Conservation (phyloP, 1,284 basidiomycete genomes). For the Malassezia cuniculi region DNA sequence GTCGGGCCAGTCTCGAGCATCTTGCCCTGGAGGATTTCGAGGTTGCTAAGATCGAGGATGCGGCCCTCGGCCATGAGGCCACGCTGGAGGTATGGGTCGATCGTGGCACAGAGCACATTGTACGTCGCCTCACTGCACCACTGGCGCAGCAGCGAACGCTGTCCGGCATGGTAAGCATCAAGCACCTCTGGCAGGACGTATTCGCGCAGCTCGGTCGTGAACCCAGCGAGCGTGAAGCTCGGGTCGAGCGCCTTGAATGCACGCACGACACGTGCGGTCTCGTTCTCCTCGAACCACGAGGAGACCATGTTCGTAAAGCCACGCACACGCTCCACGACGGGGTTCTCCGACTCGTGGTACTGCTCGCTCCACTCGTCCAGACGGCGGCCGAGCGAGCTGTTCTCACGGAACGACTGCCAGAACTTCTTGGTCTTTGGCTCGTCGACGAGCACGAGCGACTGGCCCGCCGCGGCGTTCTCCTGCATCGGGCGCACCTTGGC, state of each 20-base stretch:
- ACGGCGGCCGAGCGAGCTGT: constrained; percentile 29
- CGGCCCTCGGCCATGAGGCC: constrained; percentile 53
- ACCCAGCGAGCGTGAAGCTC: constrained; percentile 67
- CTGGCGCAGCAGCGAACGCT: constrained; percentile 66
- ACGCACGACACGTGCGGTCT: constrained; percentile 82
- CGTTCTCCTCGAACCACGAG: constrained; percentile 89
- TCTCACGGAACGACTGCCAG: constrained; percentile 29
- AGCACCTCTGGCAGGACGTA: constrained; percentile 96
- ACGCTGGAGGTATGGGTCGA: constrained; percentile 83
- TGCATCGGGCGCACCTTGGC: constrained; percentile 17
- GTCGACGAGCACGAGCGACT: constrained; percentile 30
- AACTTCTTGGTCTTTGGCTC: constrained; percentile 31
- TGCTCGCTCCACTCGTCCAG: constrained; percentile 20
- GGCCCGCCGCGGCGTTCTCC: constrained; percentile 23
- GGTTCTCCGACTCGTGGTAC: constrained; percentile 88
- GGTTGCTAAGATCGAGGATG: constrained; percentile 31
- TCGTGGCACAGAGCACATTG: constrained; percentile 91
- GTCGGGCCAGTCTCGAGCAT: constrained; percentile 59
- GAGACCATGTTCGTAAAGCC: constrained; percentile 73
- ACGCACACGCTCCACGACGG: constrained; percentile 67
- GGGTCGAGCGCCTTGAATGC: constrained; percentile 79
- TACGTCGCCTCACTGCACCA: constrained; percentile 91
- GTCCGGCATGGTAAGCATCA: constrained; percentile 82
- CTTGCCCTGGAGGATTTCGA: constrained; percentile 41
- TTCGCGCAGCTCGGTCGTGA: constrained; percentile 80